Conservation (phyloP, 768 basidiomycete species). For the Cystofilobasidium bisporidii region DNA sequence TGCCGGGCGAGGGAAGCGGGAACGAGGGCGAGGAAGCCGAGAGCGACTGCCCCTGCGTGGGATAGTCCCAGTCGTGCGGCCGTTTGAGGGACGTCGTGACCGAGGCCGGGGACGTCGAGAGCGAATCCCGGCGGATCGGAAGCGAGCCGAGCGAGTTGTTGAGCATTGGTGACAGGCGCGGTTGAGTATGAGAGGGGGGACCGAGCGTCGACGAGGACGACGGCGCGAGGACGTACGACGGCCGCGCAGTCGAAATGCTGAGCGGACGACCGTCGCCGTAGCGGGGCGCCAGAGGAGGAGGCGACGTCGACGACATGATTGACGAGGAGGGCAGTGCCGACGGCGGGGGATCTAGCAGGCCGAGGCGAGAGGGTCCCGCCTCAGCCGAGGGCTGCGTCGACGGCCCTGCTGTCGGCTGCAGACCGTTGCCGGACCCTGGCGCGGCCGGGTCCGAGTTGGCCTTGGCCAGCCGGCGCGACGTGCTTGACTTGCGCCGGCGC, state of each 20-base stretch:
- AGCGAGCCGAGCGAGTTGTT: conserved; percentile 6
- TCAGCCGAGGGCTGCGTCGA: neutral
- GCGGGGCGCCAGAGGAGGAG: too few relatives aligned
- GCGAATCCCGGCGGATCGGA: neutral
- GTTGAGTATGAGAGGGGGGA: too few relatives aligned
- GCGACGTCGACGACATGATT: too few relatives aligned
- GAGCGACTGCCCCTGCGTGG: neutral
- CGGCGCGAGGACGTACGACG: neutral
- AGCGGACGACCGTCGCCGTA: neutral
- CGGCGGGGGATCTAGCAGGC: too few relatives aligned
- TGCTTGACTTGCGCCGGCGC: neutral
- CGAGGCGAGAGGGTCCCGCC: too few relatives aligned
- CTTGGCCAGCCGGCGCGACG: neutral
- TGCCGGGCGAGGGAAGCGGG: neutral
- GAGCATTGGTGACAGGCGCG: neutral
- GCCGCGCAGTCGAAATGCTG: neutral
- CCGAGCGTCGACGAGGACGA: too few relatives aligned
- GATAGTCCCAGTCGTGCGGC: neutral
- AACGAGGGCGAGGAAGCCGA: neutral
- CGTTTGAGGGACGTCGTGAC: neutral
- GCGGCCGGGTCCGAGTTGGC: too few relatives aligned
- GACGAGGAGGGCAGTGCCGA: too few relatives aligned
- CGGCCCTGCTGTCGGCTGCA: neutral
- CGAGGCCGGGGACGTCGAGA: neutral
- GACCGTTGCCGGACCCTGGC: too few relatives aligned